Percentiles rank a stretch among this genome's conserved stretches.
These are phyloP conservation scores for Hanseniaspora hatyaiensis DNA, from an alignment of 805 yeast species.

Conservation along the genomic window DNA sequence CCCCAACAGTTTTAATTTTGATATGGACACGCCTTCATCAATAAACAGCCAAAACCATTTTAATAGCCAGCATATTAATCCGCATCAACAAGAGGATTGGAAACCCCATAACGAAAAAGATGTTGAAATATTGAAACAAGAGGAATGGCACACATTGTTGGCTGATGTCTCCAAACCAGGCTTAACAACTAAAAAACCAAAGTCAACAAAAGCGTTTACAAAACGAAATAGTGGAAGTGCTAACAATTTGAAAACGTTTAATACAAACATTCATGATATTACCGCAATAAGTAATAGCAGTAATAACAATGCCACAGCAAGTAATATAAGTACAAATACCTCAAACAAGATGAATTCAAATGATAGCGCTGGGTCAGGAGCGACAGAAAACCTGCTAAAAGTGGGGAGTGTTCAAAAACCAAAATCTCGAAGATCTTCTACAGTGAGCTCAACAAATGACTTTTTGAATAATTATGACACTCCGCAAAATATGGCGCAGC, in stretches of 20 bases:
- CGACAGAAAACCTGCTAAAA: no score
- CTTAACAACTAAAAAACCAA: neutral
- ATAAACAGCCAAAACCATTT: neutral
- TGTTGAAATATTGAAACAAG: neutral
- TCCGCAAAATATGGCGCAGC: neutral
- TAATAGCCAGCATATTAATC: neutral
- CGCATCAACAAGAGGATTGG: neutral
- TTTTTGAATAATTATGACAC: neutral
- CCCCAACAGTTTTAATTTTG: conserved; percentile 2
- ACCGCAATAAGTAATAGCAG: no score
- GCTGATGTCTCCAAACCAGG: conserved; percentile 1
- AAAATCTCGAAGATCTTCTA: conserved; percentile 14
- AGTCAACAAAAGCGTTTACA: neutral
- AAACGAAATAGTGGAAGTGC: no score
- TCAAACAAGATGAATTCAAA: neutral
- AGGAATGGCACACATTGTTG: neutral
- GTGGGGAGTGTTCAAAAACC: conserved; percentile 8
- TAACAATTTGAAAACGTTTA: no score
- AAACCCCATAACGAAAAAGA: neutral
- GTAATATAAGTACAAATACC: no score
- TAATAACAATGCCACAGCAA: no score
- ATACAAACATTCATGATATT: no score
- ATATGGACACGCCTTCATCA: conserved; percentile 5
- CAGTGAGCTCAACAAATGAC: neutral
- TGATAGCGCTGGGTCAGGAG: no score